Conservation (phyloP, 495 filamentous ascomycete species). For the Aspergillus cristatus region DNA sequence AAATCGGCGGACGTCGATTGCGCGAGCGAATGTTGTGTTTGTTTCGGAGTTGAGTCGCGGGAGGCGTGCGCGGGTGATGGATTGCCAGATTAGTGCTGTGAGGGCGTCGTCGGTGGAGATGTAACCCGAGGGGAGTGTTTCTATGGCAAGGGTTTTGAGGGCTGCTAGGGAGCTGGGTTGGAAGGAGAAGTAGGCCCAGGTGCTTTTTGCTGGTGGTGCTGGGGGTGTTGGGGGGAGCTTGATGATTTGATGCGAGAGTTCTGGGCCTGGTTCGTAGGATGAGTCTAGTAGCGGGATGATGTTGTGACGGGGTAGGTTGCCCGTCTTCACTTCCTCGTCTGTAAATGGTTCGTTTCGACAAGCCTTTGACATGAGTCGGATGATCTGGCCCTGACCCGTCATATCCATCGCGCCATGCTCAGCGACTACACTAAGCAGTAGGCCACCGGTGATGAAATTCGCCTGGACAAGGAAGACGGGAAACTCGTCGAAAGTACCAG, state of each 20-base stretch:
- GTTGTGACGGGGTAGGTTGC: conserved; percentile 33
- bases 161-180: conserved; percentile 15
- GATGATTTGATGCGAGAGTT: conserved; percentile 24
- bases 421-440: conserved; percentile 36
- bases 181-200: conserved; percentile 32
- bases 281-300: conserved; percentile 35
- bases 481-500: conserved; percentile 12
- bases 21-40: conserved; percentile 33
- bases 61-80: conserved; percentile 33
- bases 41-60: conserved; percentile 22
- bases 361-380: conserved; percentile 44
- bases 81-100: conserved; percentile 45
- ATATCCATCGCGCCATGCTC: conserved; percentile 47
- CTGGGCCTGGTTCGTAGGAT: conserved; percentile 17
- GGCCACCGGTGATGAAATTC: conserved; percentile 41
- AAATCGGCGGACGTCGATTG: conserved; percentile 40
- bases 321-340: conserved; percentile 29
- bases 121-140: conserved; percentile 15
- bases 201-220: conserved; percentile 11
- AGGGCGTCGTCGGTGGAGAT: conserved; percentile 48
- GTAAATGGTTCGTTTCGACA: conserved; percentile 39
- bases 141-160: conserved; percentile 33
- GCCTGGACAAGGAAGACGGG: conserved; percentile 45
- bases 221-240: conserved; percentile 8
- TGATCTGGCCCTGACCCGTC: conserved; percentile 41